Base-by-base conservation (phyloP, 768 basidiomycete genomes). In the Hemileccinum impolitum region DNA sequence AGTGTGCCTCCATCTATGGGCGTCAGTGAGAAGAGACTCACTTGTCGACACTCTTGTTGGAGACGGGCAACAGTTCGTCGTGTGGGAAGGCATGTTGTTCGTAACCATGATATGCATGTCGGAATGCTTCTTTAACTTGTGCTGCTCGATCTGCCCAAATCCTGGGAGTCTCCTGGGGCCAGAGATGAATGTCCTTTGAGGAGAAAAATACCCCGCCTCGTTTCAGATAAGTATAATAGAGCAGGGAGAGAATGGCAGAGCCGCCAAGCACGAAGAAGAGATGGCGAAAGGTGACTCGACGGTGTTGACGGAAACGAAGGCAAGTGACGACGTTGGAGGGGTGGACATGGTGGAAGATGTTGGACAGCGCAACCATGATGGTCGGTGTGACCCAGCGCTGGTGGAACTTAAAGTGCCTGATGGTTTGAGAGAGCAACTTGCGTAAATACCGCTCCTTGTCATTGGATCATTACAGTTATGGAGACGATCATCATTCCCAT, bases 91-190 rank as follows among this genome's bases (percentile, higher is more conserved):
- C 85, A 53, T 79, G 75, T n/a, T 60, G 58, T 54, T 83, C 76
- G 59, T 89, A 88, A 6, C 79, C 82, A 25, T 67, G 69, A 56
- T 88, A 89, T 0, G 85, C 85, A 63, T 87, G 81, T 25, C 72
- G 53, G 59, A 86, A 87, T 0, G 85, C 83, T 18, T 72, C 50
- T 60, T 76, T 83, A 35, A 88, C 85, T 49, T 74, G 68, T 7
- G 68, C 65, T 4, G 86, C 83, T 17, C 81, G 70, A 6, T 67
- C 61, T 11, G 69, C 62, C 84, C 85, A 87, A 0, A 69, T 63
- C 18, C 63, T 48, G 0, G 69, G 60, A 3, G 50, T 42, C 30
- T 47, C 56, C 10, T 46, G 31, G 4, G 46, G 32, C 48, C 48
- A 52, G 44, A 52, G 42, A 15, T 6, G 5, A 0, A 25, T 14